A percentile compares a stretch with the other conserved stretches of the same genome.
phyloP scores from a whole-genome alignment of 1,284 basidiomycete species.

The Moesziomyces globuligerus region DNA sequence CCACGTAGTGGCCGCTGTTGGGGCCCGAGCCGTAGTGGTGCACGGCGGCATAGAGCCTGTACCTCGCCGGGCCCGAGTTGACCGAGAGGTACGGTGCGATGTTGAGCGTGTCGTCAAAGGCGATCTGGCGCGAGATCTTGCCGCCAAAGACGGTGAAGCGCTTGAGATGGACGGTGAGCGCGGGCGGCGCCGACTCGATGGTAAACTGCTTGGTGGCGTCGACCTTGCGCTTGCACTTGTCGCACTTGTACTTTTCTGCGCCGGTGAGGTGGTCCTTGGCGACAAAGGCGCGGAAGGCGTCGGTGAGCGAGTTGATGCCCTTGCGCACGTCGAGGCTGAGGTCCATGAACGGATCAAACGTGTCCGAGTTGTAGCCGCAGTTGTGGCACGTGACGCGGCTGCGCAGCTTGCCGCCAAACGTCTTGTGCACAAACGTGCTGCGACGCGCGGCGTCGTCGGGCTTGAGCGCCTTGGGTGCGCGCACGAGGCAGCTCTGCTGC shows the following conservation, averaged over 20 bases:
- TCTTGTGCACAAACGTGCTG: slow-evolving; percentile 90
- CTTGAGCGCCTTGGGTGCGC: slow-evolving; percentile 75
- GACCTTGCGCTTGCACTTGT: slow-evolving; percentile 90
- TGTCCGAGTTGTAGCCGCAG: slow-evolving; percentile 91
- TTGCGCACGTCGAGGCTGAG: slow-evolving; percentile 72
- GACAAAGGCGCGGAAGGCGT: slow-evolving; percentile 84
- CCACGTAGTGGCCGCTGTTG: slow-evolving; percentile 95
- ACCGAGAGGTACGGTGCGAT: slow-evolving; percentile 86
- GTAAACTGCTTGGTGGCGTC: slow-evolving; percentile 88
- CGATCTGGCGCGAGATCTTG: slow-evolving; percentile 75
- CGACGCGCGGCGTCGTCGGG: slow-evolving; percentile 74
- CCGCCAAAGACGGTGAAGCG: slow-evolving; percentile 86
- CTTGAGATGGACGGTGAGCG: slow-evolving; percentile 97
- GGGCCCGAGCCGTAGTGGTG: slow-evolving; percentile 91
- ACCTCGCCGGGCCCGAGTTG: slow-evolving; percentile 72
- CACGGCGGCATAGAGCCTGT: slow-evolving; percentile 89
- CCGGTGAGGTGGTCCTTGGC: slow-evolving; percentile 85
- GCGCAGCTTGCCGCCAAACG: slow-evolving; percentile 91
- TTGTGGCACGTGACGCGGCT: slow-evolving; percentile 89
- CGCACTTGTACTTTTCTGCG: slow-evolving; percentile 96
- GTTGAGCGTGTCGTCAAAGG: slow-evolving; percentile 82
- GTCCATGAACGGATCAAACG: slow-evolving; percentile 93
- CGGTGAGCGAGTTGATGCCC: slow-evolving; percentile 74
- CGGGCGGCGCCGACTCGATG: slow-evolving; percentile 84
- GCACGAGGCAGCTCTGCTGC: slow-evolving; percentile 83